A percentile compares a stretch with the other conserved stretches of the same genome.
These are phyloP conservation scores for Aspergillus tubingensis DNA, from an alignment of 2,329 filamentous ascomycete genomes.

Conservation along the genomic window DNA sequence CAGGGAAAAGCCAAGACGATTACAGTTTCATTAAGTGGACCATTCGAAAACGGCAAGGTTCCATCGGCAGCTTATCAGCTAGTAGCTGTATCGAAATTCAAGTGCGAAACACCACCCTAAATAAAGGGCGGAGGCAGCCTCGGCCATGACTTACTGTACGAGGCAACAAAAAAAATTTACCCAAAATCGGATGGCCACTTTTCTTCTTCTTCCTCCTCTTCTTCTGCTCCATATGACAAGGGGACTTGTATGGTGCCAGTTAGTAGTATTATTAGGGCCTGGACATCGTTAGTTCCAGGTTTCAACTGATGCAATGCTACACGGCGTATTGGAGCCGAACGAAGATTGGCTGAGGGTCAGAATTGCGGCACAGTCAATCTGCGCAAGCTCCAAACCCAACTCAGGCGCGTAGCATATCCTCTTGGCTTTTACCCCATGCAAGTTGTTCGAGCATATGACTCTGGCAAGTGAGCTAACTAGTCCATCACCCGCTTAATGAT, in stretches of 20 bases:
- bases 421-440: neutral
- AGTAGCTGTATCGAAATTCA: neutral
- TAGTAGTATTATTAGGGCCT: neutral
- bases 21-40: conserved; percentile 5
- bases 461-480: neutral
- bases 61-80: neutral
- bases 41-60: neutral
- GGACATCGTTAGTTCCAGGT: neutral
- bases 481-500: neutral
- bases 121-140: neutral
- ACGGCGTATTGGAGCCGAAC: neutral
- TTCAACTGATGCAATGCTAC: neutral
- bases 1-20: conserved; percentile 9
- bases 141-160: neutral
- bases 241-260: neutral
- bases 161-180: neutral
- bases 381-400: conserved; percentile 19
- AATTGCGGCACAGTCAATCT: conserved; percentile 26
- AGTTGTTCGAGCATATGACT: neutral
- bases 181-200: conserved; percentile 1
- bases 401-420: conserved; percentile 1
- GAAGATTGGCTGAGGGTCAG: conserved; percentile 3
- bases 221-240: neutral
- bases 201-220: too few species aligned
- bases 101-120: neutral